Base-by-base conservation (phyloP, 495 filamentous ascomycete species). In the Penicillium manginii region DNA sequence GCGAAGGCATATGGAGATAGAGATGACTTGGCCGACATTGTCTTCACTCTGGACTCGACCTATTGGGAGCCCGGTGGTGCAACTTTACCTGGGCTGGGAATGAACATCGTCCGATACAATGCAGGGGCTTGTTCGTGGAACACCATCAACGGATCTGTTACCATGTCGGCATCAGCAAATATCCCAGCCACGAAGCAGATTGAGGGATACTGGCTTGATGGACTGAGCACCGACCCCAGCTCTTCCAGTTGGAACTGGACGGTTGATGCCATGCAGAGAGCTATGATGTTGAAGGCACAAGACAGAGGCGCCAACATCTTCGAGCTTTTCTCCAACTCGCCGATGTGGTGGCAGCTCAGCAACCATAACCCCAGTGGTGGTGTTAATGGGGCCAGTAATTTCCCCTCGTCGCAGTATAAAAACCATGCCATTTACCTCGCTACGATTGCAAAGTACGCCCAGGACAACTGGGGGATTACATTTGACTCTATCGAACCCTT, bases 201-300 rank as follows among this genome's bases (percentile, higher is more conserved):
- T 15, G 59, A 61, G 18, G 54, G 59, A 10, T 61, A 52, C 42
- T 61, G 59, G 59, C n/a, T 61, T 5, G 54, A 61, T 45, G 54
- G 53, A 17, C 14, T 39, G 17, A 61, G 49, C 32, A 31, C 53
- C 4, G 43, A 54, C 15, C 59, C 59, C 9, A 52, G 46, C 2
- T 61, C 59, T 2, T 61, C 59, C 2, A 61, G 59, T 40, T 61
- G 59, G 59, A 53, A 51, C 49, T 61, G 59, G 59, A 61, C 39
- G 6, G 59, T 61, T 7, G 59, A 61, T 50, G 53, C 59, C 19
- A 61, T 53, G n/a, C 59, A 61, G 49, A 53, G 59, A 4, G 47
- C n/a, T 22, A 61, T 61, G 59, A 43, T 61, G 59, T 31, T 50
- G 0, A 39, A 56, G 42, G 59, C 59, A 14, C 40, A 61, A 21